Conservation (phyloP, 139 green algal species). For the Parachlorella kessleri region DNA sequence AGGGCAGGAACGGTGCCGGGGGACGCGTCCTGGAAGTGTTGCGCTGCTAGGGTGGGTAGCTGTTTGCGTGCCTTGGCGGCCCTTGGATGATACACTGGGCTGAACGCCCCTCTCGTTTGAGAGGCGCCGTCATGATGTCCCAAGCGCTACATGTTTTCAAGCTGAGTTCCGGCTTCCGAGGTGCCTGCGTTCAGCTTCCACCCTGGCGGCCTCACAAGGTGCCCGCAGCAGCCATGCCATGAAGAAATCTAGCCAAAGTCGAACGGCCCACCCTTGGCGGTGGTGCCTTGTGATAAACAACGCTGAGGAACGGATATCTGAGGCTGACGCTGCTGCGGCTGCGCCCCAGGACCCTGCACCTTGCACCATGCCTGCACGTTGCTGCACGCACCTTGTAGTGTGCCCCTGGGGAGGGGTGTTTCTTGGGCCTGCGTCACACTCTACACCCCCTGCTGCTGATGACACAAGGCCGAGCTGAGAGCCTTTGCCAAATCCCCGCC, state of each 20-base stretch:
- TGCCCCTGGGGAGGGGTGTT: not conserved
- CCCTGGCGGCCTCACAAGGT: no score
- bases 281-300: not conserved
- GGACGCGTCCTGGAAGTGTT: no score
- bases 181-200: no score
- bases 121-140: not conserved
- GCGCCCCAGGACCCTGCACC: not conserved
- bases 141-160: not conserved
- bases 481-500: no score
- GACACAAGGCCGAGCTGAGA: not conserved
- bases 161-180: no score
- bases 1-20: no score
- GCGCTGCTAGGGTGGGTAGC: no score
- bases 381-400: not conserved
- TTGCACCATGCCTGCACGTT: not conserved
- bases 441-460: not conserved
- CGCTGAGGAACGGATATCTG: not conserved
- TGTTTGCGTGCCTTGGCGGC: no score
- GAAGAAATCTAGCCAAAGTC: not conserved
- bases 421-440: not conserved
- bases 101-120: not conserved
- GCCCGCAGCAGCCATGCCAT: not conserved
- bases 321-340: not conserved
- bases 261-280: not conserved
- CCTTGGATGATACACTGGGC: not conserved